A percentile compares a stretch with the other conserved stretches of the same genome.
Evolutionary conservation across 2,329 filamentous ascomycete species (phyloP).

Genomic region (Colletotrichum chlorophyti): DNA sequence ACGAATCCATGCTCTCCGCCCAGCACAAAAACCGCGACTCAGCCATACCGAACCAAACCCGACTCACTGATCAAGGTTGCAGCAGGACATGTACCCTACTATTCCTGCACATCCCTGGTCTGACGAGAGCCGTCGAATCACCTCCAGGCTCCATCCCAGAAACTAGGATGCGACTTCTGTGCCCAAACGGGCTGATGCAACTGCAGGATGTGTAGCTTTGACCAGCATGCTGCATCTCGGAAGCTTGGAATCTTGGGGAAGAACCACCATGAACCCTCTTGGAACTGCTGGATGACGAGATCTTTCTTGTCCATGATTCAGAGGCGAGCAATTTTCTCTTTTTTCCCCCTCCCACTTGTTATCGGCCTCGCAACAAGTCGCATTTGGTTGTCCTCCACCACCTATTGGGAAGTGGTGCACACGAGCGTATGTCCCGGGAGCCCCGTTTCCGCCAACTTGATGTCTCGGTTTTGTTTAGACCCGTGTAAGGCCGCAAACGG

Average conservation of each 20-base stretch:
- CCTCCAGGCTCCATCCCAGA: conserved; percentile 14
- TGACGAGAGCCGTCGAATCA: background rate
- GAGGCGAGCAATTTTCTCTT: background rate
- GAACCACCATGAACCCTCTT: conserved; percentile 5
- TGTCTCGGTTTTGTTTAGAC: background rate
- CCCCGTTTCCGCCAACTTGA: background rate
- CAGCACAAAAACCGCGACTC: background rate
- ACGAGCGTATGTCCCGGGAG: background rate
- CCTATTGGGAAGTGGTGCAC: background rate
- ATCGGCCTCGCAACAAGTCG: too few species aligned
- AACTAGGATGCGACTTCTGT: background rate
- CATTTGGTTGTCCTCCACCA: background rate
- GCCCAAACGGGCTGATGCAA: too few species aligned
- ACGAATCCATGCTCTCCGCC: background rate
- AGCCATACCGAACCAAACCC: conserved; percentile 2
- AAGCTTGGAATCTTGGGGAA: conserved; percentile 19
- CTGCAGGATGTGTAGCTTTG: background rate
- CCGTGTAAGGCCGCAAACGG: conserved; percentile 4
- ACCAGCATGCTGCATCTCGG: conserved; percentile 20
- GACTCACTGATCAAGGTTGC: conserved; percentile 7
- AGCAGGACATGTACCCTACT: background rate
- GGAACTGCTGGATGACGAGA: conserved; percentile 19
- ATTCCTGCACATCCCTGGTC: conserved; percentile 12
- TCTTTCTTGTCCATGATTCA: conserved; percentile 19
- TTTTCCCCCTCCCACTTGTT: background rate